Evolutionary conservation across 208 protist species (phyloP).

Genomic region (Wallacemonas sp.): DNA sequence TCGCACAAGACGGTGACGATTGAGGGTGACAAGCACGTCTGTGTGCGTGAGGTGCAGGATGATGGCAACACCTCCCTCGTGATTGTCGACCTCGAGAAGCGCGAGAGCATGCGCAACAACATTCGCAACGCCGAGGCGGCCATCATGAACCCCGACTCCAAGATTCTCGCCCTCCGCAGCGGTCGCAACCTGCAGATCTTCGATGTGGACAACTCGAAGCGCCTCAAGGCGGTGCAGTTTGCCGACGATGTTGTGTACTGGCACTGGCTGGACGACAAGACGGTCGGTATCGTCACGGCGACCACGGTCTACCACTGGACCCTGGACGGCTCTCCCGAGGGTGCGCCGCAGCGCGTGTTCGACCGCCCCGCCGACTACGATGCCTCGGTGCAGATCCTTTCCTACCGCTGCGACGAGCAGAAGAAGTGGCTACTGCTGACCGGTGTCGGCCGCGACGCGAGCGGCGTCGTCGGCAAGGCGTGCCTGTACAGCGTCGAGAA

Average conservation of each 20-base stretch:
- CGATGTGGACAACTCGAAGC: constrained; percentile 96
- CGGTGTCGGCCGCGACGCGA: constrained; percentile 88
- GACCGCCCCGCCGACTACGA: constrained; percentile 92
- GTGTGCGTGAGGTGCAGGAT: constrained; percentile 94
- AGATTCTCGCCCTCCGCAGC: constrained; percentile 97
- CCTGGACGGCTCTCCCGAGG: constrained; percentile 86
- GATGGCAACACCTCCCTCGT: constrained; percentile 78
- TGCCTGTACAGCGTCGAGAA: constrained; percentile 98
- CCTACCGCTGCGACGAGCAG: constrained; percentile 93
- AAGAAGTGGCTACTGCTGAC: constrained; percentile 97
- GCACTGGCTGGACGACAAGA: constrained; percentile 96
- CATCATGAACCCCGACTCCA: constrained; percentile 98
- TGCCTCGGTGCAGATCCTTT: constrained; percentile 96
- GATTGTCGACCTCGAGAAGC: constrained; percentile 96
- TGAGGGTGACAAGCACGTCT: constrained; percentile 98
- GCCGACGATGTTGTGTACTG: constrained; percentile 97
- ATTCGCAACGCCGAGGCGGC: constrained; percentile 98
- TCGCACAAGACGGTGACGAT: constrained; percentile 97
- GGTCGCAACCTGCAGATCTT: constrained; percentile 98
- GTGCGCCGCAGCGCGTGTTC: constrained; percentile 96
- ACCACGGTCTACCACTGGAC: constrained; percentile 98
- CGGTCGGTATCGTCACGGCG: constrained; percentile 96
- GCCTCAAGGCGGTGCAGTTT: constrained; percentile 95
- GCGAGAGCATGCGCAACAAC: constrained; percentile 95
- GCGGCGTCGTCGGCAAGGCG: constrained; percentile 94